Evolutionary conservation across 108 stramenopile species (phyloP).

Genomic region (Epipyxis sp.): DNA sequence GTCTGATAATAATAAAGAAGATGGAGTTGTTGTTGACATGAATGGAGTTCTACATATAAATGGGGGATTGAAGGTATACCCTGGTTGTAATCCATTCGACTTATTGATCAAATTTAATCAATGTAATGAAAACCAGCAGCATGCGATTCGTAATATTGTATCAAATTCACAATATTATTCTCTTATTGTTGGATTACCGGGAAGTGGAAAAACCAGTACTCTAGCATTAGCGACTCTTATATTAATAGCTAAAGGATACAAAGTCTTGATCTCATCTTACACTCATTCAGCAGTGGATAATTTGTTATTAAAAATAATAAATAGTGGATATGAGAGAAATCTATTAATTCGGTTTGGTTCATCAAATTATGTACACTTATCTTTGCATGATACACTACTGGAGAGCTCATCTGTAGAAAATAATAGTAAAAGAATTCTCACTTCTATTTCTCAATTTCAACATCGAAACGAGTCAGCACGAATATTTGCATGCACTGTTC

Average conservation of each 20-base stretch:
- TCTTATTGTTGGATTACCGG: conserved; percentile 72
- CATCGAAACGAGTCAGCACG: too few species aligned
- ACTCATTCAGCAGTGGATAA: conserved; percentile 95
- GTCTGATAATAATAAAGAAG: too few species aligned
- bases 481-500: too few species aligned
- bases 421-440: too few species aligned
- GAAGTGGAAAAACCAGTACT: conserved; percentile 81
- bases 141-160: conserved; percentile 67
- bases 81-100: conserved; percentile 23
- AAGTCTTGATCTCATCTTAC: conserved; percentile 87
- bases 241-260: conserved; percentile 73
- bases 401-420: conserved; percentile 60
- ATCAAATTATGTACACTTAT: conserved; percentile 76
- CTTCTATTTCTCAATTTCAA: too few species aligned
- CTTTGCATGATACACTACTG: conserved; percentile 67
- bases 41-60: too few species aligned
- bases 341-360: conserved; percentile 42
- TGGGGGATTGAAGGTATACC: conserved; percentile 3
- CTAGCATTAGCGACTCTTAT: conserved; percentile 75
- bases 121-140: conserved; percentile 69
- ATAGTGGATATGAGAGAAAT: conserved; percentile 47
- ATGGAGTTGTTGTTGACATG: too few species aligned
- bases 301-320: conserved; percentile 78
- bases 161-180: conserved; percentile 70
- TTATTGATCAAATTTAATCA: conserved; percentile 33